These are phyloP conservation scores for Xylariaceae sp. DNA, from an alignment of 2,329 filamentous ascomycete genomes.

Conservation along the genomic window DNA sequence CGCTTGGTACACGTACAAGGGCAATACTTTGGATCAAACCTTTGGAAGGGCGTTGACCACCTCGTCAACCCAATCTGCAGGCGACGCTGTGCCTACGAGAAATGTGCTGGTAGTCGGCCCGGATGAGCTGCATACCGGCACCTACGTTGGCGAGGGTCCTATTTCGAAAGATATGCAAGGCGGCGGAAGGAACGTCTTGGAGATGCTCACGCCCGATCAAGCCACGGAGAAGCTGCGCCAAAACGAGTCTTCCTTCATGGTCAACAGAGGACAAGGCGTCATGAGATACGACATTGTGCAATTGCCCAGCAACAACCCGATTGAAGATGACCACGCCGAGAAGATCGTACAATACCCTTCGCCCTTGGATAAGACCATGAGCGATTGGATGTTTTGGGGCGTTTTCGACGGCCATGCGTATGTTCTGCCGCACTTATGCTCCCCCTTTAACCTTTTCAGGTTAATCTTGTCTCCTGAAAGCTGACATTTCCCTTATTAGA, in stretches of 20 bases:
- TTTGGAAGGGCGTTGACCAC: conserved; percentile 37
- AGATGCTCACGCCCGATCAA: conserved; percentile 96
- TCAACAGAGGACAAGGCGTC: conserved; percentile 84
- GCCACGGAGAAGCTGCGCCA: conserved; percentile 82
- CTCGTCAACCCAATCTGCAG: conserved; percentile 30
- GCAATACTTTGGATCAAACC: conserved; percentile 32
- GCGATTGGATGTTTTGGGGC: conserved; percentile 99
- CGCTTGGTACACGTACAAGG: conserved; percentile 68
- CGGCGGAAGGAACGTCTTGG: conserved; percentile 77
- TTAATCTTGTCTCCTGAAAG: no score
- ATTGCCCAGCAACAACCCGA: conserved; percentile 92
- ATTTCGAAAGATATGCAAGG: conserved; percentile 84
- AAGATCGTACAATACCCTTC: conserved; percentile 90
- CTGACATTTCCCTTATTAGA: no score
- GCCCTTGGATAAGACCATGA: conserved; percentile 45
- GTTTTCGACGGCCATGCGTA: conserved; percentile 97
- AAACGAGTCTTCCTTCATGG: conserved; percentile 86
- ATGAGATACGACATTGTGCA: conserved; percentile 93
- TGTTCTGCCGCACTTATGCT: conserved; percentile 34
- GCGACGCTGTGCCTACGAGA: conserved; percentile 44
- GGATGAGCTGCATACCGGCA: conserved; percentile 83
- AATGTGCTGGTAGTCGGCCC: conserved; percentile 83
- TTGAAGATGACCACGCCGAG: conserved; percentile 97
- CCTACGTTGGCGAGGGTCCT: conserved; percentile 77
- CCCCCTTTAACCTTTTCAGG: background rate